Percentiles rank a stretch among this genome's conserved stretches.
phyloP scores from a whole-genome alignment of 2,329 filamentous ascomycete genomes.

The Penicillium sp. region DNA sequence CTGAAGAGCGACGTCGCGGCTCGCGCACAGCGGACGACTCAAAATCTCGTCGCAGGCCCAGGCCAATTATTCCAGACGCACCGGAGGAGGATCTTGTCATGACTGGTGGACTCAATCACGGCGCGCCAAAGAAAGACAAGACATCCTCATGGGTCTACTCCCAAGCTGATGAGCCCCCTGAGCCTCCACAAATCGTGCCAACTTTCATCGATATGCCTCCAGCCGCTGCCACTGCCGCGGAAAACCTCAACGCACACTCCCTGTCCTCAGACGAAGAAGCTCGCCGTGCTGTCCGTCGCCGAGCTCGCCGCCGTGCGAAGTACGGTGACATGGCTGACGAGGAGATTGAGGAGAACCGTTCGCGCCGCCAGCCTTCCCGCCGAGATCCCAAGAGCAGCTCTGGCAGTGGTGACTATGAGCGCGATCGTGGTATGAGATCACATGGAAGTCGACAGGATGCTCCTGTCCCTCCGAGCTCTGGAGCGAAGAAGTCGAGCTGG shows the following conservation, averaged over 20 bases:
- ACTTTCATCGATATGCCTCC: conserved; percentile 47
- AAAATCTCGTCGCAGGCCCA: conserved; percentile 31
- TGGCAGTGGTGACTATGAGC: conserved; percentile 41
- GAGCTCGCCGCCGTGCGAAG: conserved; percentile 40
- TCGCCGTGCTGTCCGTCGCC: conserved; percentile 38
- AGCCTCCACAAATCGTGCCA: conserved; percentile 46
- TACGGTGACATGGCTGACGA: conserved; percentile 38
- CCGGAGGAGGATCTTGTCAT: conserved; percentile 31
- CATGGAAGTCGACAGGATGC: conserved; percentile 27
- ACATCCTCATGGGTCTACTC: conserved; percentile 53
- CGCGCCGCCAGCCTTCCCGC: conserved; percentile 33
- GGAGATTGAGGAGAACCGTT: conserved; percentile 40
- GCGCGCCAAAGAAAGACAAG: conserved; percentile 39
- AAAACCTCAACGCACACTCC: conserved; percentile 30
- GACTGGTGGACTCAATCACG: conserved; percentile 33
- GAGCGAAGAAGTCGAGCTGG: conserved; percentile 43
- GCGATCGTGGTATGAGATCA: conserved; percentile 34
- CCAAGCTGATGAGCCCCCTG: conserved; percentile 49
- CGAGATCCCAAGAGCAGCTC: conserved; percentile 42
- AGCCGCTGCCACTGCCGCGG: conserved; percentile 26
- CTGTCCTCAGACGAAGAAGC: conserved; percentile 47
- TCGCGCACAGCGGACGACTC: conserved; percentile 35
- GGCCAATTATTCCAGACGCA: conserved; percentile 26
- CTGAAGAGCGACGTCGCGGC: conserved; percentile 29
- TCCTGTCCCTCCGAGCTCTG: conserved; percentile 24